Conservation (phyloP, 768 basidiomycete genomes). For the Flagelloscypha sp. region DNA sequence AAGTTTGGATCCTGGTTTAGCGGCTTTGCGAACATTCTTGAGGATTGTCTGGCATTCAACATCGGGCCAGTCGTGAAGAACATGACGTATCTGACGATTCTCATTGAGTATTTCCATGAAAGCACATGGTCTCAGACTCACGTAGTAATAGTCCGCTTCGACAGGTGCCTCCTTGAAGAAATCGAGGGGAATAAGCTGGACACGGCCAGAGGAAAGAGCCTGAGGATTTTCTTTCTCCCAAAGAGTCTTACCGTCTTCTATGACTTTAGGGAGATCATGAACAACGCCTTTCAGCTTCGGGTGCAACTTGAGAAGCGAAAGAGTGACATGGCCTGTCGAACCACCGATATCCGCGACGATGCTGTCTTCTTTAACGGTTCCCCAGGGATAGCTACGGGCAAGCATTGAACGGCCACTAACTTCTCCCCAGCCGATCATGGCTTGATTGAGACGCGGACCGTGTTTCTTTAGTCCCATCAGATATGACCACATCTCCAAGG, state of each 20-base stretch:
- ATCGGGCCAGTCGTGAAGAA: slow-evolving; percentile 25
- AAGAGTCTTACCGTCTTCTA: slow-evolving; percentile 20
- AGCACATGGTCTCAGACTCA: too few species aligned
- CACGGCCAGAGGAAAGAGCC: slow-evolving; percentile 19
- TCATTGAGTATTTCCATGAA: slow-evolving; percentile 11
- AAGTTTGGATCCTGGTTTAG: slow-evolving; percentile 13
- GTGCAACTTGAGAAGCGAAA: slow-evolving; percentile 23
- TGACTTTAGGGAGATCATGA: slow-evolving; percentile 26
- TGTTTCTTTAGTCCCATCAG: too few species aligned
- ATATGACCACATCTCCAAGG: too few species aligned
- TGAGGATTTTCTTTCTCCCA: slow-evolving; percentile 27
- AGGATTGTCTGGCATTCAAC: slow-evolving; percentile 14
- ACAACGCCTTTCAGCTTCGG: slow-evolving; percentile 28
- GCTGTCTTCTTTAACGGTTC: slow-evolving; percentile 15
- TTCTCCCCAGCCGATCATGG: slow-evolving; percentile 24
- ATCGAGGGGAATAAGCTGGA: slow-evolving; percentile 17
- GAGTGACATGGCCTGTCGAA: slow-evolving; percentile 28
- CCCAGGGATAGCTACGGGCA: slow-evolving; percentile 30
- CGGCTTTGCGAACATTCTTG: slow-evolving; percentile 15
- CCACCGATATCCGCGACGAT: slow-evolving; percentile 35
- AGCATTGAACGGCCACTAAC: slow-evolving; percentile 21
- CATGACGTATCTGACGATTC: slow-evolving; percentile 27
- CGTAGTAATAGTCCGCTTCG: slow-evolving; percentile 18
- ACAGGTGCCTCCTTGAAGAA: slow-evolving; percentile 18
- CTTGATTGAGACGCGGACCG: slow-evolving; percentile 23